Evolutionary conservation across 2,329 filamentous ascomycete genomes (phyloP), one percentile per base, ranked within the genome.

Genomic region (Sodiomyces alkalinus): DNA sequence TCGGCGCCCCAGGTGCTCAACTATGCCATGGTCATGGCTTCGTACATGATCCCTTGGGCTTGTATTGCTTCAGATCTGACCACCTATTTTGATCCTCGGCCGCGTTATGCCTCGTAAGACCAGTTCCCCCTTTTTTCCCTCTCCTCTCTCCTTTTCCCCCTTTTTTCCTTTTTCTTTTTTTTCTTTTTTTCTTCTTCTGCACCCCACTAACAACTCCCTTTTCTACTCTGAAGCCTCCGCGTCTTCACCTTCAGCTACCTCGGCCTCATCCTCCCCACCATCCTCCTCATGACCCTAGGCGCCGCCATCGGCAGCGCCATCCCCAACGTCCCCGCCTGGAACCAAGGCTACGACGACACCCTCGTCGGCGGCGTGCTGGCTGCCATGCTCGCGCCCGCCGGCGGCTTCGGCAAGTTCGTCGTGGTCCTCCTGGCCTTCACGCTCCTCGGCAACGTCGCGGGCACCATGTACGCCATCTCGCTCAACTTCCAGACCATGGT

Each of bases 401-500:
- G 67, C 23, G 66, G 66, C 0, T 75, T 77, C 37, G 71, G 70
- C 32, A 67, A 68, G 36, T 74, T 77, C 37, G 51, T 74, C 12
- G 61, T 69, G 2, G 69, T 74, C 3, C 43, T 75, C 6, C 57
- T 75, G 12, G 58, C 64, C 5, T 54, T 73, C 22, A 65, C 62
- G 1, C 45, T 75, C 24, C 48, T 76, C 8, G 71, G 68, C 16
- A 75, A 75, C 45, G 55, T 72, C 8, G 55, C 64, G 2, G 65
- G 62, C 11, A 70, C 66, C 11, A 64, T 68, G 48, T 76, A 76
- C 52, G 63, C 65, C 40, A 61, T 75, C 38, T 68, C 68, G 4
- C 57, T 76, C 37, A 74, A 75, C 54, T 68, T 74, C 46, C 71
- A 76, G 48, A 68, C 72, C 38, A 48, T 76, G 13, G 46, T 70